These are phyloP conservation scores for Ophiocytium majus DNA, from an alignment of 352 stramenopile species.

Conservation along the genomic window DNA sequence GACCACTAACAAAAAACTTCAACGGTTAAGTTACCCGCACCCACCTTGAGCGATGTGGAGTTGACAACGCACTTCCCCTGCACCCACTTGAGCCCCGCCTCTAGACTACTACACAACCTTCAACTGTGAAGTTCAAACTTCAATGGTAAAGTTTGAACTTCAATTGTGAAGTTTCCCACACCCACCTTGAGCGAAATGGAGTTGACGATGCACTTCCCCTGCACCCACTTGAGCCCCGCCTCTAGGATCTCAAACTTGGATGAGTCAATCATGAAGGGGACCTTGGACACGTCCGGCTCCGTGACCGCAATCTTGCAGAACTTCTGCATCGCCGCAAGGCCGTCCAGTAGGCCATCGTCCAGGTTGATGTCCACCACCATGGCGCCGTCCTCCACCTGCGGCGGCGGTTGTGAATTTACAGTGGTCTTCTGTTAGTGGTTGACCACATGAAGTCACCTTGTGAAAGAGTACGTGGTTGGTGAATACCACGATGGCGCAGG, in stretches of 20 bases:
- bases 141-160: too few relatives aligned
- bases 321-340: slow-evolving; percentile 89
- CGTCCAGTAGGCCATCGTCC: slow-evolving; percentile 94
- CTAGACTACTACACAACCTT: slow-evolving; percentile 93
- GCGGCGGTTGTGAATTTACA: too few relatives aligned
- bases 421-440: too few relatives aligned
- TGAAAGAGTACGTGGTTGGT: too few relatives aligned
- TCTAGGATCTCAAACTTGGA: slow-evolving; percentile 96
- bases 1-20: too few relatives aligned
- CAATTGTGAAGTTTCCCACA: neutral
- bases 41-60: slow-evolving; percentile 93
- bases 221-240: slow-evolving; percentile 92
- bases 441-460: too few relatives aligned
- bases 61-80: slow-evolving; percentile 96
- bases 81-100: slow-evolving; percentile 93
- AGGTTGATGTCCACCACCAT: slow-evolving; percentile 97
- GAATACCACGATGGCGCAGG: too few relatives aligned
- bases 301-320: slow-evolving; percentile 96
- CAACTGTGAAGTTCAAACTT: too few relatives aligned
- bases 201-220: slow-evolving; percentile 95
- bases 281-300: slow-evolving; percentile 87
- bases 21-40: neutral
- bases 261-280: slow-evolving; percentile 94
- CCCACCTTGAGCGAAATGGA: slow-evolving; percentile 93
- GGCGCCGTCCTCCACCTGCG: slow-evolving; percentile 83